phyloP scores from a whole-genome alignment of 2,329 filamentous ascomycete species.

The Fusarium austroafricanum region DNA sequence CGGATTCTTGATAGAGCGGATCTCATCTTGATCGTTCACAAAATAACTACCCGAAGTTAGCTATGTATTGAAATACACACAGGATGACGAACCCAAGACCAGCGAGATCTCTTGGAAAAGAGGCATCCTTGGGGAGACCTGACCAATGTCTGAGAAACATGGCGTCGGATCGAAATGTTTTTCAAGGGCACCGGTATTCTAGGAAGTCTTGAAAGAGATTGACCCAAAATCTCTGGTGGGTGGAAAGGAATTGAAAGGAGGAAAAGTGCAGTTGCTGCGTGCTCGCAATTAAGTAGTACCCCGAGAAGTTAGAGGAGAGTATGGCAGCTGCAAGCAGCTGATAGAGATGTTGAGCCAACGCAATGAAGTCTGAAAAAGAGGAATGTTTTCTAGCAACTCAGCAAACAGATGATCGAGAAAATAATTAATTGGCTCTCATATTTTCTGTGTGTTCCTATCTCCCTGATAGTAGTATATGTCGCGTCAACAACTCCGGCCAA shows the following conservation, averaged over 20 bases:
- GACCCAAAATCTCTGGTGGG: neutral
- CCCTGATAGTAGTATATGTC: neutral
- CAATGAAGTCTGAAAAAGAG: neutral
- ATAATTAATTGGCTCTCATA: neutral
- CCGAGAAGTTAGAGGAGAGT: neutral
- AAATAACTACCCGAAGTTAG: constrained; percentile 71
- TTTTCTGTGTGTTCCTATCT: neutral
- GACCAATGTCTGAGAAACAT: constrained; percentile 81
- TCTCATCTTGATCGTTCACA: constrained; percentile 78
- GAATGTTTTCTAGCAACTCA: neutral
- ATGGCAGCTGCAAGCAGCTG: constrained; percentile 30
- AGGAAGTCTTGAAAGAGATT: neutral
- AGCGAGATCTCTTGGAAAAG: constrained; percentile 73
- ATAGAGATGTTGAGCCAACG: neutral
- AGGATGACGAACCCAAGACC: constrained; percentile 71
- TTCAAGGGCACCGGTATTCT: neutral
- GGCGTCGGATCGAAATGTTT: neutral
- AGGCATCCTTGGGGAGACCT: constrained; percentile 76
- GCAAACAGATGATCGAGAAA: neutral
- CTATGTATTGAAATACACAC: neutral
- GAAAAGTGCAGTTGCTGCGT: neutral
- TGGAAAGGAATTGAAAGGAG: neutral
- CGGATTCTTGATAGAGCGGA: constrained; percentile 76
- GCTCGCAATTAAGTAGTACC: constrained; percentile 7
- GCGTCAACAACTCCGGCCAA: neutral